These are phyloP conservation scores for Gymnopilus junonius DNA, from an alignment of 768 basidiomycete species.

Conservation along the genomic window DNA sequence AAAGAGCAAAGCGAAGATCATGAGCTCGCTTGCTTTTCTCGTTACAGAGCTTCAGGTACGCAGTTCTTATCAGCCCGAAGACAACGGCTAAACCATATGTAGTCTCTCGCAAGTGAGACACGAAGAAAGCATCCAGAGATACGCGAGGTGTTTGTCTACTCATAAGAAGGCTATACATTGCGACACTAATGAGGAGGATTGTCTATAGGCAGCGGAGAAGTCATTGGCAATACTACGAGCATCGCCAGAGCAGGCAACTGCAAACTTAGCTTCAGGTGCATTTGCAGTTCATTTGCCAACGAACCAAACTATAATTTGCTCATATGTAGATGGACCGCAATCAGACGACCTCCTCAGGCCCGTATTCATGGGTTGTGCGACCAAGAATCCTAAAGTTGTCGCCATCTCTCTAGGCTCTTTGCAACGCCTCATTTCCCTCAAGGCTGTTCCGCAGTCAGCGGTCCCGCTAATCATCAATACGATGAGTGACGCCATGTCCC, in stretches of 20 bases:
- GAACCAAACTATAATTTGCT: not conserved
- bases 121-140: constrained; percentile 91
- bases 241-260: constrained; percentile 81
- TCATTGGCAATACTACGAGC: constrained; percentile 78
- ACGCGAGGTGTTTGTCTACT: constrained; percentile 69
- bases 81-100: not conserved
- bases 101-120: constrained; percentile 90
- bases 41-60: constrained; percentile 70
- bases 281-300: constrained; percentile 15
- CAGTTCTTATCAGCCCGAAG: not conserved
- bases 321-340: constrained; percentile 67
- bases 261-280: constrained; percentile 74
- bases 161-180: constrained; percentile 4
- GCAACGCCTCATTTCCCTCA: constrained; percentile 86
- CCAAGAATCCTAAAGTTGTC: constrained; percentile 92
- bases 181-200: constrained; percentile 22
- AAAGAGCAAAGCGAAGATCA: constrained; percentile 22
- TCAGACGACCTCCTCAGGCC: constrained; percentile 83
- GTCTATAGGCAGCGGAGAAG: constrained; percentile 79
- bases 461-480: constrained; percentile 82
- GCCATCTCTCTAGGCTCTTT: constrained; percentile 90
- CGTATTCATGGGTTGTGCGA: constrained; percentile 92
- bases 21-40: constrained; percentile 73
- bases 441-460: constrained; percentile 80
- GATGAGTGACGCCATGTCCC: constrained; percentile 86